Percentiles rank a stretch among this genome's conserved stretches.
Evolutionary conservation across 2,329 filamentous ascomycete species (phyloP).

Genomic region (Curvularia verruculosa): DNA sequence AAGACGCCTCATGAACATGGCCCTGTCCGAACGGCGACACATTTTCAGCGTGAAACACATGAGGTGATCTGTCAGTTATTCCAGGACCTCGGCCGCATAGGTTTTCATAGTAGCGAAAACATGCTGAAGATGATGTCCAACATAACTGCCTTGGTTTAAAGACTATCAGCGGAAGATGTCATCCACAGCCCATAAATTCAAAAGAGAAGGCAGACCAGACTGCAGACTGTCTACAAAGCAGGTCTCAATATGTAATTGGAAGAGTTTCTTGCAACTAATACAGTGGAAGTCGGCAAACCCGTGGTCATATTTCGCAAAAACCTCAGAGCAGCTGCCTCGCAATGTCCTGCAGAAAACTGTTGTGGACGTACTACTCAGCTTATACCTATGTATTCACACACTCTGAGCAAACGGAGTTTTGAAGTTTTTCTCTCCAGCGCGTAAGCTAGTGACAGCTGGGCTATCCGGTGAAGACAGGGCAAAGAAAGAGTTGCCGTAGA

Average conservation of each 20-base stretch:
- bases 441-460: slow-evolving; percentile 39
- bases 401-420: slow-evolving; percentile 32
- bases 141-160: slow-evolving; percentile 26
- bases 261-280: too few species aligned
- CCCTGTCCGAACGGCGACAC: too few species aligned
- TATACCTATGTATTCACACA: slow-evolving; percentile 39
- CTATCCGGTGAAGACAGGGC: slow-evolving; percentile 10
- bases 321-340: not conserved
- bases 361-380: slow-evolving; percentile 18
- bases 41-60: slow-evolving; percentile 24
- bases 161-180: slow-evolving; percentile 34
- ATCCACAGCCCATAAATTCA: slow-evolving; percentile 32
- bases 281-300: too few species aligned
- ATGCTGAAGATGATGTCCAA: slow-evolving; percentile 21
- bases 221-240: too few species aligned
- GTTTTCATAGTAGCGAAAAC: slow-evolving; percentile 26
- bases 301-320: too few species aligned
- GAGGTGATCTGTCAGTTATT: slow-evolving; percentile 22
- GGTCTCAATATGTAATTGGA: too few species aligned
- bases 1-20: slow-evolving; percentile 14
- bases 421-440: slow-evolving; percentile 35
- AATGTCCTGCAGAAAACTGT: not conserved
- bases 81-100: slow-evolving; percentile 25
- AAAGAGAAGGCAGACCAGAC: too few species aligned
- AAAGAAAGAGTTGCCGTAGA: slow-evolving; percentile 36